Evolutionary conservation across 345 rosid genomes (phyloP), one percentile per base, ranked within the genome.

Genomic region (Mercurialis annua): DNA sequence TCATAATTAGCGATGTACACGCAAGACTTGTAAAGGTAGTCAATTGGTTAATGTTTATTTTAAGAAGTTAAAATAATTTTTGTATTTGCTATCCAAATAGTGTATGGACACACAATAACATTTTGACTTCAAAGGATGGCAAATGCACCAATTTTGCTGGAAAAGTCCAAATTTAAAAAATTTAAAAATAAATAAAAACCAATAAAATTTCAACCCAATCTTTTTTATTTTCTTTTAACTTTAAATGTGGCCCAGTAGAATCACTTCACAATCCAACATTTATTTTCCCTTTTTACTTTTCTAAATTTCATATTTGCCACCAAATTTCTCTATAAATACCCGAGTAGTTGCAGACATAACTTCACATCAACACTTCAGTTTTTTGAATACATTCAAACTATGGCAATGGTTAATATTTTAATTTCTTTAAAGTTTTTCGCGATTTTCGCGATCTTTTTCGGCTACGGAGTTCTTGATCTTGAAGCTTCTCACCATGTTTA

Each of bases 401-500:
- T 75, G 79, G 59, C 60, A 68, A 38, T 54, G 23, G 44, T 9
- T 9, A 20, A n/a, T 21, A 52, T 54, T 12, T 12, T 18, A 0
- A n/a, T 33, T n/a, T 72, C 42, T 67, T 10, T 43, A 11, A 67
- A 43, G 24, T 38, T 77, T 18, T 74, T 76, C 68, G 65, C 82
- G n/a, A 57, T 71, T 42, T 64, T 84, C 53, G 64, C 76, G 30
- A 58, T 82, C 16, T 34, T 87, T n/a, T 42, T 87, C 52, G 60
- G 75, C 73, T 68, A 81, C 71, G 79, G 81, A 50, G 60, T 82
- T 70, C 50, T 70, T 42, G 30, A 81, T 40, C 78, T 81, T 64
- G 69, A 83, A 23, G 90, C 94, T 49, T 84, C 90, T 0, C 90
- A 83, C 23, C 76, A 74, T 73, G 67, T 79, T 42, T 81, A 43